Conservation (phyloP, 257 asterid species). For the Penstemon barbatus region DNA sequence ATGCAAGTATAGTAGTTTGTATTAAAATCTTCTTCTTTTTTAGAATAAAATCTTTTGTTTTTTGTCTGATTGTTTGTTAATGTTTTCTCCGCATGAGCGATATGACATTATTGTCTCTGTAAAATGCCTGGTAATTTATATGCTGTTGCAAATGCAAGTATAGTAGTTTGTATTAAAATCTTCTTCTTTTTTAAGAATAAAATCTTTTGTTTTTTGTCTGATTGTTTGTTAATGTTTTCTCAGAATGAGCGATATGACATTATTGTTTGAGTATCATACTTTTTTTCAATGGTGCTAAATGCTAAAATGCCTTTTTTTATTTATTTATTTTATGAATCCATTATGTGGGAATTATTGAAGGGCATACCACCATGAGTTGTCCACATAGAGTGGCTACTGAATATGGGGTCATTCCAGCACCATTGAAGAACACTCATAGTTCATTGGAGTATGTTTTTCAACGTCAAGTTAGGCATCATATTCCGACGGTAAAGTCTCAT, state of each 20-base stretch:
- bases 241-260: not conserved
- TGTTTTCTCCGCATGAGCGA: not conserved
- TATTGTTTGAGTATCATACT: not conserved
- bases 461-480: slow-evolving; percentile 67
- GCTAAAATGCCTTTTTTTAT: not conserved
- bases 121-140: slow-evolving; percentile 75
- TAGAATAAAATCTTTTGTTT: not conserved
- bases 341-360: slow-evolving; percentile 44
- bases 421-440: slow-evolving; percentile 50
- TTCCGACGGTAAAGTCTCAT: slow-evolving; percentile 49
- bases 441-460: slow-evolving; percentile 73
- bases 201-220: not conserved
- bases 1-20: not conserved
- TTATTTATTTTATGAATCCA: not conserved
- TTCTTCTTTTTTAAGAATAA: not conserved
- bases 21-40: not conserved
- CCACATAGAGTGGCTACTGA: slow-evolving; percentile 91
- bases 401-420: slow-evolving; percentile 74
- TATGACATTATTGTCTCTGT: slow-evolving; percentile 43
- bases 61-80: not conserved
- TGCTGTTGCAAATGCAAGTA: slow-evolving; percentile 8
- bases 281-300: not conserved
- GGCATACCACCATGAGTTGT: slow-evolving; percentile 88
- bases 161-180: not conserved
- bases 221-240: not conserved